Evolutionary conservation across 192 early-diverging fungal genomes (phyloP).

Genomic region (Dimargaris verticillata): DNA sequence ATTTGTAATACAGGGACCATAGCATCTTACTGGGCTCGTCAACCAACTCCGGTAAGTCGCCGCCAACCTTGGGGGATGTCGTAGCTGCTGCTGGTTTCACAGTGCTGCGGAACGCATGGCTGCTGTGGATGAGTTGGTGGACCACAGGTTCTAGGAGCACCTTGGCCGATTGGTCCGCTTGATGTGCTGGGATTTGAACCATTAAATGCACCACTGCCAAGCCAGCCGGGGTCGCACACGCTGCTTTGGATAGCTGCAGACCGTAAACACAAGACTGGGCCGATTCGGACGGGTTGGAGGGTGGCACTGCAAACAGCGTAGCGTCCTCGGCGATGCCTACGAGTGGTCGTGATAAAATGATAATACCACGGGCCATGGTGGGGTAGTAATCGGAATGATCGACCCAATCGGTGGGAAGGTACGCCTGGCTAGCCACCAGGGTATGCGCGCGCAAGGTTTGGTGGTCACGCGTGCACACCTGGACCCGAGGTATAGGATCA

Average conservation of each 20-base stretch:
- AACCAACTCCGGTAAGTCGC: conserved; percentile 8
- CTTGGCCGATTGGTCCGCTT: too few species aligned
- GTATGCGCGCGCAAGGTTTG: conserved; percentile 23
- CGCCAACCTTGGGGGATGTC: conserved; percentile 17
- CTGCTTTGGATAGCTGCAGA: conserved; percentile 21
- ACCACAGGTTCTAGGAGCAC: neutral
- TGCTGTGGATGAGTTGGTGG: too few species aligned
- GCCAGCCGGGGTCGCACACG: conserved; percentile 26
- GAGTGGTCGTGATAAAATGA: conserved; percentile 25
- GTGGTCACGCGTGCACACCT: conserved; percentile 23
- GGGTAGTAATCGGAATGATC: conserved; percentile 14
- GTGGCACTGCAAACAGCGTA: conserved; percentile 18
- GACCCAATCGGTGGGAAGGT: conserved; percentile 34
- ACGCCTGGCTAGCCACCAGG: conserved; percentile 30
- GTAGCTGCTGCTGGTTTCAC: conserved; percentile 18
- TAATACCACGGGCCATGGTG: conserved; percentile 26
- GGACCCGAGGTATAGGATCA: too few species aligned
- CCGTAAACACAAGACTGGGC: conserved; percentile 24
- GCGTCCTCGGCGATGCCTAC: conserved; percentile 23
- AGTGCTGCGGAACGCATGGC: too few species aligned
- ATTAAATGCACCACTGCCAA: neutral
- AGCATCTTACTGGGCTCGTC: conserved; percentile 11
- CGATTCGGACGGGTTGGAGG: conserved; percentile 3
- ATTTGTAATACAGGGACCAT: conserved; percentile 8
- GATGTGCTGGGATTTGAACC: too few species aligned